Conservation (phyloP, 169 alveolate genomes). For the Neospora caninum region DNA sequence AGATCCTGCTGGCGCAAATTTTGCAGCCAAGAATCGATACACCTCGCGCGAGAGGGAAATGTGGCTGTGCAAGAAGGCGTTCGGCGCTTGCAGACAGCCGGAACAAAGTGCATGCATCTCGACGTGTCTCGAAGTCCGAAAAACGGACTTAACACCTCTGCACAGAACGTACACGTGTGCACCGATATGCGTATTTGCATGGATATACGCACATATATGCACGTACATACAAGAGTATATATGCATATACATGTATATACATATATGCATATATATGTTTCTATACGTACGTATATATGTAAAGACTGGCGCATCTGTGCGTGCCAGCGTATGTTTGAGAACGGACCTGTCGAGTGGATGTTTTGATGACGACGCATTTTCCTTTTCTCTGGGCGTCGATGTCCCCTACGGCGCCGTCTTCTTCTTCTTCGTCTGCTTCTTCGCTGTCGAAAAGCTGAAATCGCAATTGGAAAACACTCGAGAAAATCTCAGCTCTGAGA, state of each 20-base stretch:
- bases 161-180: too few species aligned
- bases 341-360: conserved; percentile 89
- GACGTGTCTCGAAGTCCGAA: too few species aligned
- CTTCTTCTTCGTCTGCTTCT: conserved; percentile 69
- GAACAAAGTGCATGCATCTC: too few species aligned
- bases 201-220: not conserved
- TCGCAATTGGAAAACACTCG: not conserved
- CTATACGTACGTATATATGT: not conserved
- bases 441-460: conserved; percentile 67
- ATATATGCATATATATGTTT: not conserved
- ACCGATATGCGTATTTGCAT: not conserved
- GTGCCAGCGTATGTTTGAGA: too few species aligned
- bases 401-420: conserved; percentile 73
- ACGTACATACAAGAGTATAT: not conserved
- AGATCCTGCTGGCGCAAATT: too few species aligned
- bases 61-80: too few species aligned
- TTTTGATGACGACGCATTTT: conserved; percentile 89
- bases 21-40: too few species aligned
- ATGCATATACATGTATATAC: not conserved
- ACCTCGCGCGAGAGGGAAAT: too few species aligned
- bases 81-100: too few species aligned
- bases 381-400: conserved; percentile 80
- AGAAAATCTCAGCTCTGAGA: not conserved
- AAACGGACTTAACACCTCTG: too few species aligned
- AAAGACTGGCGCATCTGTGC: not conserved